Evolutionary conservation across 2,329 filamentous ascomycete genomes (phyloP), one percentile per base, ranked within the genome.

Genomic region (Penicillium brevicompactum): DNA sequence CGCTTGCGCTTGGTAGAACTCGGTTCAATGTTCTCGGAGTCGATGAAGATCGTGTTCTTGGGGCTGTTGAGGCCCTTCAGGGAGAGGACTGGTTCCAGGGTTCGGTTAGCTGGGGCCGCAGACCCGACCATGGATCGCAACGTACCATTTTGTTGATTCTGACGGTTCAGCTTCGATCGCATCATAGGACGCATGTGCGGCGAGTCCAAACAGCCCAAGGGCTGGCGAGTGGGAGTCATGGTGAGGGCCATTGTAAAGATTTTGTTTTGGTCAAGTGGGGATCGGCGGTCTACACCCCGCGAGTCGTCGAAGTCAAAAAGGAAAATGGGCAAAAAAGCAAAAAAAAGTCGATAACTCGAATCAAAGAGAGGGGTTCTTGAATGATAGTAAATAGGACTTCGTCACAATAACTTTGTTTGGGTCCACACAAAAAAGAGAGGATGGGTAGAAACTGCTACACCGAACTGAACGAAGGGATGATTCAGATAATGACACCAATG

Each of bases 21-120:
- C 7, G 84, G 85, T 56, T 86, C 83, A 55, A 84, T 74, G 64
- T 87, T 87, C 70, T 87, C 83, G 2, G 62, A 59, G 41, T 70
- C 65, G n/a, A 62, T 53, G 51, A 63, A 63, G 53, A 65, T 57
- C 9, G 63, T 56, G 49, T 18, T 56, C 49, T 65, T 63, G 32
- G 62, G 57, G 9, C 57, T 16, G 21, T 50, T 49, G 18, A 51
- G 46, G 21, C 60, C 60, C 64, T 51, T 54, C 32, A 46, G 18
- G n/a, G 51, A 40, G 40, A 32, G 45, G 45, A 37, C n/a, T 42
- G 40, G 34, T 43, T 47, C 30, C 30, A 44, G 38, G 43, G 34
- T 42, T 47, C 30, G 31, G 48, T 65, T 46, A 58, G 58, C 44
- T 51, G 49, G 30, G n/a, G 10, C 14, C 40, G 37, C 42, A 31